phyloP scores from a whole-genome alignment of 2,329 filamentous ascomycete species.

The Hypomyces perniciosus region DNA sequence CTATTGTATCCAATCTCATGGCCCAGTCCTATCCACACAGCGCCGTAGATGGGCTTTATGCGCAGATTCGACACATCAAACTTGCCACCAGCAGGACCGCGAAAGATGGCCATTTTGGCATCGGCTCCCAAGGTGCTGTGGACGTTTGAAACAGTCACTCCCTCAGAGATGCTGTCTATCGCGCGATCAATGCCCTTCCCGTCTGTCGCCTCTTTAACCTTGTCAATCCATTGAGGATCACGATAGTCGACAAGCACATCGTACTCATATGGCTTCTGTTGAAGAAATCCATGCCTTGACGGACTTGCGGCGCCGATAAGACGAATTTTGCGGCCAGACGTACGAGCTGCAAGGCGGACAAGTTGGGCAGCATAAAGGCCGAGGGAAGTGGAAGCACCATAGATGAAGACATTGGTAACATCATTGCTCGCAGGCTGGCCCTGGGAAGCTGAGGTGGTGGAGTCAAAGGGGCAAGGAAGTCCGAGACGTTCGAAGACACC shows the following conservation, averaged over 20 bases:
- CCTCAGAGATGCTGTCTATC: slow-evolving; percentile 36
- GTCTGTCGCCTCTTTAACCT: slow-evolving; percentile 21
- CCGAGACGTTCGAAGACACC: slow-evolving; percentile 33
- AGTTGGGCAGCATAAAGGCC: slow-evolving; percentile 29
- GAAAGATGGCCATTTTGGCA: slow-evolving; percentile 23
- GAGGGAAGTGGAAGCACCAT: slow-evolving; percentile 29
- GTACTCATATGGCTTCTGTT: slow-evolving; percentile 29
- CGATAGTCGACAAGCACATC: slow-evolving; percentile 34
- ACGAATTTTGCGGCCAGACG: slow-evolving; percentile 11
- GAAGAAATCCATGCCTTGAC: slow-evolving; percentile 22
- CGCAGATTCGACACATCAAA: slow-evolving; percentile 20
- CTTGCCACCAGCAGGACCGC: slow-evolving; percentile 17
- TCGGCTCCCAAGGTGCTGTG: slow-evolving; percentile 21
- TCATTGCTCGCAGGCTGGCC: background rate
- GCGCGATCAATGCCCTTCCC: slow-evolving; percentile 29
- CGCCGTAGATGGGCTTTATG: slow-evolving; percentile 32
- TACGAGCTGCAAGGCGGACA: slow-evolving; percentile 12
- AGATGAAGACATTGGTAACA: slow-evolving; percentile 22
- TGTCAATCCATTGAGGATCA: slow-evolving; percentile 26
- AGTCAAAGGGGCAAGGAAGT: slow-evolving; percentile 27
- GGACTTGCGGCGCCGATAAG: slow-evolving; percentile 27
- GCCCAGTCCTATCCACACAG: slow-evolving; percentile 37
- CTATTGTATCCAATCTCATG: slow-evolving; percentile 33
- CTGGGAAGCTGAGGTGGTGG: fast-evolving
- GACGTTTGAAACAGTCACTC: slow-evolving; percentile 27